Evolutionary conservation across 345 rosid genomes (phyloP).

Genomic region (Hevea brasiliensis): DNA sequence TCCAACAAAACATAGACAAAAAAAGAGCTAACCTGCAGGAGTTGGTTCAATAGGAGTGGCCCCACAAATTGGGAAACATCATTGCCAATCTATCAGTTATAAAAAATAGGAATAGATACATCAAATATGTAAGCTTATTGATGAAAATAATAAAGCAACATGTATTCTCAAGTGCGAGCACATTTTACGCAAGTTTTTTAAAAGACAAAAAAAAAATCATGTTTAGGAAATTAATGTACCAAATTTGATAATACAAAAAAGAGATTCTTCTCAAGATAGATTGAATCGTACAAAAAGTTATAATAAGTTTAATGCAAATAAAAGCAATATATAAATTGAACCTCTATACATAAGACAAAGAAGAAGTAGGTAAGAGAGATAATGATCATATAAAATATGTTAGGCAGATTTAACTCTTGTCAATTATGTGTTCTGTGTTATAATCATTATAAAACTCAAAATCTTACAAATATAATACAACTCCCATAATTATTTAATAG

Average conservation of each 20-base stretch:
- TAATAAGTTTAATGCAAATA: not conserved
- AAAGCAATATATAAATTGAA: not conserved
- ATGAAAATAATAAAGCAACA: not conserved
- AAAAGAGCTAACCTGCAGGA: slow-evolving; percentile 64
- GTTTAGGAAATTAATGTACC: not conserved
- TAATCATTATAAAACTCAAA: no score
- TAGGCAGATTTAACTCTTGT: no score
- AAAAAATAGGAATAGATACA: slow-evolving; percentile 14
- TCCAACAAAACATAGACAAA: slow-evolving; percentile 13
- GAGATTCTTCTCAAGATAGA: not conserved
- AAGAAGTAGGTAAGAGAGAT: not conserved
- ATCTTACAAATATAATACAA: no score
- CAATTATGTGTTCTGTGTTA: no score
- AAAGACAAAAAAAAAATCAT: not conserved
- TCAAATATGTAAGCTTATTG: not conserved
- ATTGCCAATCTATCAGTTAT: slow-evolving; percentile 67
- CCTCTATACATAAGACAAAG: not conserved
- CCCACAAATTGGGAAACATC: slow-evolving; percentile 96
- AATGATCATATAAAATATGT: no score
- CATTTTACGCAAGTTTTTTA: not conserved
- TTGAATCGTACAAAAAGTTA: not conserved
- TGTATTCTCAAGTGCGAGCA: not conserved
- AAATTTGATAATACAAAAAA: not conserved
- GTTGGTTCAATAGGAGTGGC: slow-evolving; percentile 79
- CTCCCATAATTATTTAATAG: no score